Evolutionary conservation across 352 stramenopile species (phyloP).

Genomic region (Phytophthora macrochlamydospora): DNA sequence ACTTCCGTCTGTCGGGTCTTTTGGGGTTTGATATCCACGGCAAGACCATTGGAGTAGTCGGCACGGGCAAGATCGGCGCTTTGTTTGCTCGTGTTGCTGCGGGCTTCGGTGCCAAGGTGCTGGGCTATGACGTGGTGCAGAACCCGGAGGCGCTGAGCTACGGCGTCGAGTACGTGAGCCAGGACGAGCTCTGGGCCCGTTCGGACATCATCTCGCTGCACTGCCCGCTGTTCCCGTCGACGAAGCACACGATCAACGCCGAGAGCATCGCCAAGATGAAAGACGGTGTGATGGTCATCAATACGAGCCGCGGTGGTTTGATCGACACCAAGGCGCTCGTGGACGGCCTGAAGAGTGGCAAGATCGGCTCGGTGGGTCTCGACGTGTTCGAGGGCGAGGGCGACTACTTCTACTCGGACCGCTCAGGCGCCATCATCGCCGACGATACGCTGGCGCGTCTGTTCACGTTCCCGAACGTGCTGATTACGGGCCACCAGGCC

Average conservation of each 20-base stretch:
- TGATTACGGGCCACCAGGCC: neutral
- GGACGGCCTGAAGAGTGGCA: conserved; percentile 67
- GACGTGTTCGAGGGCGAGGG: conserved; percentile 84
- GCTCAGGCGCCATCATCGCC: neutral
- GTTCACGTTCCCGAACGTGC: neutral
- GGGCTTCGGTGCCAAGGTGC: conserved; percentile 38
- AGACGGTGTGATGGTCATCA: conserved; percentile 85
- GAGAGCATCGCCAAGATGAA: conserved; percentile 84
- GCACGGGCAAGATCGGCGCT: conserved; percentile 38
- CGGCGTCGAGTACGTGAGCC: conserved; percentile 30
- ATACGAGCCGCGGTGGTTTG: conserved; percentile 82
- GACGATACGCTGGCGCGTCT: conserved; percentile 67
- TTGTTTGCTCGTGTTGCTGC: conserved; percentile 44
- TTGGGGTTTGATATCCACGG: conserved; percentile 58
- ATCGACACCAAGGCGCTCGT: conserved; percentile 82
- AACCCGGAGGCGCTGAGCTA: conserved; percentile 38
- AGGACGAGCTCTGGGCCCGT: conserved; percentile 53
- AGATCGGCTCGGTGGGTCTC: conserved; percentile 73
- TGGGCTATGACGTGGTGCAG: conserved; percentile 63
- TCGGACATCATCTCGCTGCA: conserved; percentile 89
- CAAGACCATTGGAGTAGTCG: conserved; percentile 65
- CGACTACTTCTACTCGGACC: conserved; percentile 1
- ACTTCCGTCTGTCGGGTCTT: conserved; percentile 56
- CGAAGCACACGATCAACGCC: conserved; percentile 83
- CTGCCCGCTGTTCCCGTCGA: conserved; percentile 75